Conservation (phyloP, 441 rosid genomes). For the Gossypium laxum region DNA sequence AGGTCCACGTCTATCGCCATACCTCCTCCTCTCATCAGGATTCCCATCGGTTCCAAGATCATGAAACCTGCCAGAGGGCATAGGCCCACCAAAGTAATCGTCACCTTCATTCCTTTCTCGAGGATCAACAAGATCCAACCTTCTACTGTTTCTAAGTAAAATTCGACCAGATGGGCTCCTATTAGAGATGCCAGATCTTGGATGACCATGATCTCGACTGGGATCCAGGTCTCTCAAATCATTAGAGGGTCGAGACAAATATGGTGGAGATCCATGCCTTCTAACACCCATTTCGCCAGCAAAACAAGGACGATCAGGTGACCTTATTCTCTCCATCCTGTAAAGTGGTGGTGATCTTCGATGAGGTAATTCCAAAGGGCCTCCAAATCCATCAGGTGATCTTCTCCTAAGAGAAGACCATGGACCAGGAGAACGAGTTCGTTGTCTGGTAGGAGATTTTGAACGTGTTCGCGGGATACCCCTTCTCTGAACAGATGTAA, state of each 20-base stretch:
- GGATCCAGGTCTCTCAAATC: constrained; percentile 54
- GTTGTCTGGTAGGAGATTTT: constrained; percentile 61
- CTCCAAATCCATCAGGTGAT: constrained; percentile 57
- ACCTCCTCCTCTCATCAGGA: constrained; percentile 56
- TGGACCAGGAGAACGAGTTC: constrained; percentile 56
- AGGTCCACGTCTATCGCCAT: constrained; percentile 57
- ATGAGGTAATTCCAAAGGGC: constrained; percentile 46
- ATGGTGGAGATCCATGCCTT: constrained; percentile 61
- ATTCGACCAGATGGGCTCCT: constrained; percentile 55
- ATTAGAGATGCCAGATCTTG: constrained; percentile 38
- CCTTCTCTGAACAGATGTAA: constrained; percentile 41
- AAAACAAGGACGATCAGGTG: constrained; percentile 60
- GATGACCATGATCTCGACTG: constrained; percentile 44
- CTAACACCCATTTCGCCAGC: constrained; percentile 43
- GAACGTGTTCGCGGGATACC: constrained; percentile 45
- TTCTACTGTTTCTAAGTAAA: constrained; percentile 45
- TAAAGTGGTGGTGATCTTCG: constrained; percentile 56
- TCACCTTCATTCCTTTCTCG: constrained; percentile 51
- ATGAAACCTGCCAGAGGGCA: constrained; percentile 52
- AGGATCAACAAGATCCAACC: constrained; percentile 41
- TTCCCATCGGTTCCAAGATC: constrained; percentile 50
- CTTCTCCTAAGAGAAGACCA: constrained; percentile 68
- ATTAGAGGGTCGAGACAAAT: constrained; percentile 40
- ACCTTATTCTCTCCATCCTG: constrained; percentile 50
- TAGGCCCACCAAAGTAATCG: constrained; percentile 45